A percentile compares a stretch with the other conserved stretches of the same genome.
Conservation (phyloP, 2,329 filamentous ascomycete genomes). For the Hirsutella minnesotensis region DNA sequence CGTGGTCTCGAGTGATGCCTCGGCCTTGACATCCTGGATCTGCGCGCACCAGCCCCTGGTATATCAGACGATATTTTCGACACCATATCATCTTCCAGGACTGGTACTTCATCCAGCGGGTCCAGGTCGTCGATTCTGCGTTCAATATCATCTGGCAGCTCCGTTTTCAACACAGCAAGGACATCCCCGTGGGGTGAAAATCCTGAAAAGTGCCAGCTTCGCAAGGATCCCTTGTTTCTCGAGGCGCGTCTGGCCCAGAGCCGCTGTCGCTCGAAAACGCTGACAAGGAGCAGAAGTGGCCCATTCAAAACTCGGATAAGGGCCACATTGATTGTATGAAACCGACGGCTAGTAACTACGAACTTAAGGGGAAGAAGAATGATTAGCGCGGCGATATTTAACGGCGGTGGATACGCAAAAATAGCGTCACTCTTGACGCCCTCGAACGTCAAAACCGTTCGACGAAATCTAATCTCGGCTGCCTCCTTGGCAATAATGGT, state of each 20-base stretch:
- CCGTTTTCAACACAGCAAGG: slow-evolving; percentile 46
- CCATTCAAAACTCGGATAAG: slow-evolving; percentile 51
- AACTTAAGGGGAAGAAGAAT: slow-evolving; percentile 55
- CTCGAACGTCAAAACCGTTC: slow-evolving; percentile 61
- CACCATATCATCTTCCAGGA: slow-evolving; percentile 20
- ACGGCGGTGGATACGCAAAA: slow-evolving; percentile 57
- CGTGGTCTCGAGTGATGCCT: too few relatives aligned
- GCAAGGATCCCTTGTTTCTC: slow-evolving; percentile 10
- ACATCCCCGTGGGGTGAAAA: slow-evolving; percentile 47
- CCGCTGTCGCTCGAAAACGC: slow-evolving; percentile 46
- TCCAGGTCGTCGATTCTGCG: slow-evolving; percentile 22
- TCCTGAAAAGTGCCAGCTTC: slow-evolving; percentile 32
- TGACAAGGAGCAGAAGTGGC: slow-evolving; percentile 49
- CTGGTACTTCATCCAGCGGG: slow-evolving; percentile 19
- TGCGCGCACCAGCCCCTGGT: slow-evolving; percentile 2
- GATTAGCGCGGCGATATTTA: slow-evolving; percentile 55
- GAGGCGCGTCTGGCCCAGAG: slow-evolving; percentile 21
- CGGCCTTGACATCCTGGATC: slow-evolving; percentile 3
- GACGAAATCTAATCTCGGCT: slow-evolving; percentile 60
- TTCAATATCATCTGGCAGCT: slow-evolving; percentile 34
- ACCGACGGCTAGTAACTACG: slow-evolving; percentile 47
- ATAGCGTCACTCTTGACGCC: slow-evolving; percentile 63
- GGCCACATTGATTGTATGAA: slow-evolving; percentile 61
- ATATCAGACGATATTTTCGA: slow-evolving; percentile 15
- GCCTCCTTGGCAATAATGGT: slow-evolving; percentile 57